Conservation (phyloP, 257 asterid genomes). For the Salvia splendens region DNA sequence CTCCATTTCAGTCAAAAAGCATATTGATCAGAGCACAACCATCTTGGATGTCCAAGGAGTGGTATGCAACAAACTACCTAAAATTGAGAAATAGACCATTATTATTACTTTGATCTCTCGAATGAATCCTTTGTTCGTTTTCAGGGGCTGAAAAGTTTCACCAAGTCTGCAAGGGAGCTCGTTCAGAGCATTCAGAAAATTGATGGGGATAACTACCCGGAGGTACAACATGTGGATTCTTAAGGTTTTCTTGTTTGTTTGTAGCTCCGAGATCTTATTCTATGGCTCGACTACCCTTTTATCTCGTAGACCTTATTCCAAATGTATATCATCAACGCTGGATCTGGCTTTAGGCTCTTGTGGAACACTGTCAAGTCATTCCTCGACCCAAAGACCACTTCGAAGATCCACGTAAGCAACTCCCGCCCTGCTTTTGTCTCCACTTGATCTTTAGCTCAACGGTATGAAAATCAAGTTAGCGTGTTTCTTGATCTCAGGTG, state of each 20-base stretch:
- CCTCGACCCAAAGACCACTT: conserved; percentile 96
- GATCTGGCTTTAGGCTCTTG: conserved; percentile 93
- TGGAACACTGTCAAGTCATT: conserved; percentile 96
- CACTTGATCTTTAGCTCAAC: not conserved
- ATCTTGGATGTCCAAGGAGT: conserved; percentile 98
- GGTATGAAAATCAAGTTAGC: conserved; percentile 1
- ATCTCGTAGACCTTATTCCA: conserved; percentile 70
- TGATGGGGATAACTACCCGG: conserved; percentile 96
- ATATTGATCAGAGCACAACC: conserved; percentile 96
- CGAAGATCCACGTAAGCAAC: conserved; percentile 76
- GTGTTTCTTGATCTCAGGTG: conserved; percentile 49
- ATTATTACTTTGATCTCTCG: too few species aligned
- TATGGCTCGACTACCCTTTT: not conserved
- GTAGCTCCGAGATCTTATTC: conserved; percentile 3
- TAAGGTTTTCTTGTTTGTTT: not conserved
- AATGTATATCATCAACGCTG: conserved; percentile 96
- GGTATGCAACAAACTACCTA: conserved; percentile 42
- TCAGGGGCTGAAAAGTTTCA: conserved; percentile 89
- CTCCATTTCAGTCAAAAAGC: conserved; percentile 78
- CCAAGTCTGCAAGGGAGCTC: conserved; percentile 85
- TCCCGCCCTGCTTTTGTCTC: not conserved
- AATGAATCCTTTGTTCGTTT: not conserved
- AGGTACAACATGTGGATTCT: conserved; percentile 41
- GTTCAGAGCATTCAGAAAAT: conserved; percentile 84
- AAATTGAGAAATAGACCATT: not conserved